Evolutionary conservation across 192 early-diverging fungal species (phyloP).

Genomic region (Podila verticillata): DNA sequence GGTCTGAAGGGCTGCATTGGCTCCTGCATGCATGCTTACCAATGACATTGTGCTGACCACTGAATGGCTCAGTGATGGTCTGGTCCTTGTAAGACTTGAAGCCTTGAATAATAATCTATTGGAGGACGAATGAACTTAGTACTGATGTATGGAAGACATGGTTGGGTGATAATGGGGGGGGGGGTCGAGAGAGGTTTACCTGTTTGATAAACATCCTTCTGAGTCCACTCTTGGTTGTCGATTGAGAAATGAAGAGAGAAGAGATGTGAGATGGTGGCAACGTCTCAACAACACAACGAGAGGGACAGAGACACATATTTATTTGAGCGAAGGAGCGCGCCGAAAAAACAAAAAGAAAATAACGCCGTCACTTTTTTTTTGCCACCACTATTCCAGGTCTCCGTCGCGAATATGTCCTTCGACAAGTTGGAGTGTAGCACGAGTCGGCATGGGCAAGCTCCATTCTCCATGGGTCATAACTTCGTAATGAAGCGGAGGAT

Average conservation of each 20-base stretch:
- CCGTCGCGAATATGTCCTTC: slow-evolving; percentile 5
- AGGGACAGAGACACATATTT: background rate
- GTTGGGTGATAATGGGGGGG: background rate
- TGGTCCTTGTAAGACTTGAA: slow-evolving; percentile 99
- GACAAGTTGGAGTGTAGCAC: slow-evolving; percentile 26
- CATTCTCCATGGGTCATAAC: slow-evolving; percentile 34
- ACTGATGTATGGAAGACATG: background rate
- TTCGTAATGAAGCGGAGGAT: slow-evolving; percentile 30
- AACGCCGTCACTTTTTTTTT: slow-evolving; percentile 1
- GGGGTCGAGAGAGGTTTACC: slow-evolving; percentile 10
- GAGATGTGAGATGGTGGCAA: background rate
- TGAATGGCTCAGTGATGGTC: slow-evolving; percentile 92
- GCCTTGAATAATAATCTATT: slow-evolving; percentile 93
- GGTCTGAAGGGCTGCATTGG: background rate
- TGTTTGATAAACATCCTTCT: slow-evolving; percentile 46
- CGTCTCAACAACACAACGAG: background rate
- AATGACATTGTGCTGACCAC: slow-evolving; percentile 94
- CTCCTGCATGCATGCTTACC: slow-evolving; percentile 55
- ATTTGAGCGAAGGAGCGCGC: no score
- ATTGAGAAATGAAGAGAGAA: background rate
- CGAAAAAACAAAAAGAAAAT: background rate
- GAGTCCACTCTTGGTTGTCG: background rate
- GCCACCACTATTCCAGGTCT: slow-evolving; percentile 17
- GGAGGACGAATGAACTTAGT: background rate
- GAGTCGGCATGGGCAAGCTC: slow-evolving; percentile 38